A percentile compares a stretch with the other conserved stretches of the same genome.
Conservation (phyloP, 2,329 filamentous ascomycete genomes). For the Pseudogymnoascus sp. region DNA sequence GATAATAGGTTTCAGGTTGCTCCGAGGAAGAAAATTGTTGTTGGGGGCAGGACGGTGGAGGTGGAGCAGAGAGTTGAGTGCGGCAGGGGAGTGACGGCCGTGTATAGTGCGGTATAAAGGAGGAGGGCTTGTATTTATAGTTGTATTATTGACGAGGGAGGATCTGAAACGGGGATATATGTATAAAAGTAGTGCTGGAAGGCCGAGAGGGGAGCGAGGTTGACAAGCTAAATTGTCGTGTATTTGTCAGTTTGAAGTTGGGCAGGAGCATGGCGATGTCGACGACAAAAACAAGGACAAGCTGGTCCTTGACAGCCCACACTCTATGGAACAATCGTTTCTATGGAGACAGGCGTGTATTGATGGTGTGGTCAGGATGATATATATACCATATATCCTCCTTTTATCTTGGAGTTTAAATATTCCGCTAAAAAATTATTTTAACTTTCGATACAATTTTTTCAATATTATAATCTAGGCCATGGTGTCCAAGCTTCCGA, state of each 20-base stretch:
- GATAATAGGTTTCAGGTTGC: slow-evolving; percentile 75
- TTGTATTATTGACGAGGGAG: not conserved
- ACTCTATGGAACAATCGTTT: not conserved
- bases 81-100: slow-evolving; percentile 70
- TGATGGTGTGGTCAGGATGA: not conserved
- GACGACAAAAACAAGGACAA: not conserved
- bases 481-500: too few species aligned
- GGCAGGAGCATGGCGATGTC: not conserved
- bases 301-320: not conserved
- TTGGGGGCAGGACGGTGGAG: slow-evolving; percentile 63
- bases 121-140: not conserved
- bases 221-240: not conserved
- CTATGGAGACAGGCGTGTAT: not conserved
- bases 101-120: slow-evolving; percentile 45
- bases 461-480: too few species aligned
- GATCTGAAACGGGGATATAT: not conserved
- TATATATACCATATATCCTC: not conserved
- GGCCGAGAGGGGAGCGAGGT: not conserved
- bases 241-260: not conserved
- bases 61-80: slow-evolving; percentile 87
- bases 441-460: not conserved
- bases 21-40: slow-evolving; percentile 61
- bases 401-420: not conserved
- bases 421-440: not conserved
- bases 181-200: not conserved